These are phyloP conservation scores for Penium margaritaceum DNA, from an alignment of 139 green algal genomes.

Conservation along the genomic window DNA sequence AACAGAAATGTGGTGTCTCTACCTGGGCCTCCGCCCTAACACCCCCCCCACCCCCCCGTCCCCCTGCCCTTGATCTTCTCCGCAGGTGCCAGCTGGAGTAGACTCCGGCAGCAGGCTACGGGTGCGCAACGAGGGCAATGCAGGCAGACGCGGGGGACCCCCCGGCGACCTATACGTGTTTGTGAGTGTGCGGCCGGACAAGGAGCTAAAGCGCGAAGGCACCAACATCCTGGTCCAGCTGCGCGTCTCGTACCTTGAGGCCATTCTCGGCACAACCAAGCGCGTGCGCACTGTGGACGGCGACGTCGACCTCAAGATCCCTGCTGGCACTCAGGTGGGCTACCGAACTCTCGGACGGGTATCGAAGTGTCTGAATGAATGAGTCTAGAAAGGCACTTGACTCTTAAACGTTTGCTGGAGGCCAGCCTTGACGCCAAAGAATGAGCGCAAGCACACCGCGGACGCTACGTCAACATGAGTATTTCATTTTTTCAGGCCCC, in stretches of 20 bases:
- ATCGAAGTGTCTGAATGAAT: too few relatives aligned
- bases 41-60: too few relatives aligned
- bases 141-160: slow-evolving; percentile 46
- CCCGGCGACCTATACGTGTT: slow-evolving; percentile 91
- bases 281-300: slow-evolving; percentile 86
- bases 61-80: too few relatives aligned
- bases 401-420: too few relatives aligned
- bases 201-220: slow-evolving; percentile 76
- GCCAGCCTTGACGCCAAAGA: too few relatives aligned
- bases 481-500: too few relatives aligned
- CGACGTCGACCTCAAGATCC: slow-evolving; percentile 91
- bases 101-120: slow-evolving; percentile 75
- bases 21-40: too few relatives aligned
- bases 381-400: too few relatives aligned
- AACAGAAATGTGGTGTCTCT: too few relatives aligned
- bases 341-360: too few relatives aligned
- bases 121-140: slow-evolving; percentile 71
- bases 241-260: slow-evolving; percentile 74
- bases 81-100: slow-evolving; percentile 80
- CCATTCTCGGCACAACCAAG: slow-evolving; percentile 82
- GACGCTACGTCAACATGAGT: too few relatives aligned
- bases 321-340: slow-evolving; percentile 76
- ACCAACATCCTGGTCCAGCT: slow-evolving; percentile 78
- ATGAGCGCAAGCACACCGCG: too few relatives aligned
- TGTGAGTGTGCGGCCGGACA: slow-evolving; percentile 73